These are phyloP conservation scores for Olyra latifolia DNA, from an alignment of 176 grass and related monocot genomes.

Conservation along the genomic window DNA sequence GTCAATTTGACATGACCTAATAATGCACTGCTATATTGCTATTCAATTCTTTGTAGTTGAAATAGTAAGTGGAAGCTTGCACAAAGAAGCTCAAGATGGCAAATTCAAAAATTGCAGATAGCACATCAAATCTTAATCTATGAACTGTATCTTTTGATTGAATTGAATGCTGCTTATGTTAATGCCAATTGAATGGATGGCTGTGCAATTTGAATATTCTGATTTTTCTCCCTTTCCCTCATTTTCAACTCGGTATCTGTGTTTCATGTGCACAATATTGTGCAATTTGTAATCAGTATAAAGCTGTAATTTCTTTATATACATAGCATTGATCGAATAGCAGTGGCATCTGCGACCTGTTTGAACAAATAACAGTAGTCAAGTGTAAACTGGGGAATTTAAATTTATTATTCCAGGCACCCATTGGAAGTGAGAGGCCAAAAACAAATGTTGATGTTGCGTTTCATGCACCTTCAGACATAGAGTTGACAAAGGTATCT, in stretches of 20 bases:
- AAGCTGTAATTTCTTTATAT: background rate
- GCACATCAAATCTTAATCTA: background rate
- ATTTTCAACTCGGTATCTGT: background rate
- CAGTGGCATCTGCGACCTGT: too few relatives aligned
- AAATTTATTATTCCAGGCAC: conserved; percentile 29
- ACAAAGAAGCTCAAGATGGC: background rate
- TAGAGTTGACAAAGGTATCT: conserved; percentile 45
- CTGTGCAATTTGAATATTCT: conserved; percentile 1
- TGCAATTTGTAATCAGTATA: background rate
- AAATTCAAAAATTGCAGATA: background rate
- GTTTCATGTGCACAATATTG: background rate
- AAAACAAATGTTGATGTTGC: conserved; percentile 44
- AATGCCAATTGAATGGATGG: background rate
- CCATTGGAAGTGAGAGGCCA: conserved; percentile 64
- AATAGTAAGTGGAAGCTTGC: background rate
- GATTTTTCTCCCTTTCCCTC: background rate
- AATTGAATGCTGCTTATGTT: background rate
- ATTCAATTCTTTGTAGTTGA: background rate
- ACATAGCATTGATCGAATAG: background rate
- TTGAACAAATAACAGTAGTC: background rate
- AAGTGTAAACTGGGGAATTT: conserved; percentile 1
- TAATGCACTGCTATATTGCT: background rate
- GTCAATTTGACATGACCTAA: background rate
- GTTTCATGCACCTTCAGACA: conserved; percentile 33
- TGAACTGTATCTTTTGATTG: background rate